Evolutionary conservation across 2,329 filamentous ascomycete species (phyloP), one percentile per base, ranked within the genome.

Genomic region (Fusarium fracticaudum): DNA sequence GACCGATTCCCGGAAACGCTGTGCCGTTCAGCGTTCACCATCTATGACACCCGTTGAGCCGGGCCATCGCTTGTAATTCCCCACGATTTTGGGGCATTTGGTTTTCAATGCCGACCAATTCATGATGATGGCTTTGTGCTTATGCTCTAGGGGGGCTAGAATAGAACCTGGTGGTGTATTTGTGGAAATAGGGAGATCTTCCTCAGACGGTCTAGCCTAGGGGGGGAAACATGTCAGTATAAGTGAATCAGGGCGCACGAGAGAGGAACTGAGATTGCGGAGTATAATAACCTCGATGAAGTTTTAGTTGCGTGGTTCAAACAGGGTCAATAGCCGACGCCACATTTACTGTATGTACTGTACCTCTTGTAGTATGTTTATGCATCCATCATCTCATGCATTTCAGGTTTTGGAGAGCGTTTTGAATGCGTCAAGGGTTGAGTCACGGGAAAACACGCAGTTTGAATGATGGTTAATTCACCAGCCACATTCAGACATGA

Each of bases 261-360:
- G 61, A 69, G 69, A 70, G 61, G 57, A 57, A 62, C 63, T 65
- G 47, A 78, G 68, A 78, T 76, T 77, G 74, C 75, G 76, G 76
- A 77, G 76, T 71, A 47, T 47, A 29, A 29, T 22, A 77, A 64
- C 63, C 72, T 69, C 73, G 69, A 67, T 76, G 69, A 76, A 70
- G 60, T 76, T 73, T 74, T 75, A n/a, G 47, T 50, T 50, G 68
- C 61, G 76, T 71, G 60, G 68, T 68, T 77, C 57, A 76, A 69
- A 69, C 58, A 69, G 71, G 69, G 65, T 68, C 50, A 73, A 77
- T 77, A 77, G 73, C 76, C 77, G 77, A 69, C 66, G 72, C 76
- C 76, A 78, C 76, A 15, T 35, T 15, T 35, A 35, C 14, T 15
- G 33, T 37, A 35, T 8, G 18, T 40, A 40, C 38, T 22, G 33